Conservation (phyloP, 495 filamentous ascomycete genomes). For the Lepraria neglecta region DNA sequence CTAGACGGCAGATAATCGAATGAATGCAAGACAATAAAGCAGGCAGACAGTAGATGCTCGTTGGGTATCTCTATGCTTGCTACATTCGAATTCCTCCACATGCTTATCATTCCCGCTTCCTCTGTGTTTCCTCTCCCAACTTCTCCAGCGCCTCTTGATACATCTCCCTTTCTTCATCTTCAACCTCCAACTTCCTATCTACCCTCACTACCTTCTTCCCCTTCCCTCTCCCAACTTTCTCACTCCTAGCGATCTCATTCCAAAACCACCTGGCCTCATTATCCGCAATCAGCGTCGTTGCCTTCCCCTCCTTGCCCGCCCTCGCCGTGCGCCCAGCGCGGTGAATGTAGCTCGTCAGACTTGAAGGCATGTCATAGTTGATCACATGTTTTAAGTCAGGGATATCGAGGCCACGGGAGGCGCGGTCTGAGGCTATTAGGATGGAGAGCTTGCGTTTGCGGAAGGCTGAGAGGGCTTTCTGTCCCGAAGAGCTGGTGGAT, state of each 20-base stretch:
- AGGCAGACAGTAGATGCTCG: background rate
- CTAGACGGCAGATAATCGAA: background rate
- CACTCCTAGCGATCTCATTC: conserved; percentile 58
- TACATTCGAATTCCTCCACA: background rate
- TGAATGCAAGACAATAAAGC: background rate
- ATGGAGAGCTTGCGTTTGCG: conserved; percentile 57
- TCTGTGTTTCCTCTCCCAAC: background rate
- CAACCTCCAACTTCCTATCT: background rate
- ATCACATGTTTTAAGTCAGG: conserved; percentile 72
- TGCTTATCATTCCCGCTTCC: background rate
- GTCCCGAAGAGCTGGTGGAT: conserved; percentile 56
- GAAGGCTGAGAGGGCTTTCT: conserved; percentile 59
- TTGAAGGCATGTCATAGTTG: conserved; percentile 88
- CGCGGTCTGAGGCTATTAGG: conserved; percentile 85
- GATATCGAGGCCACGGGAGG: conserved; percentile 87
- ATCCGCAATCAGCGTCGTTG: conserved; percentile 75
- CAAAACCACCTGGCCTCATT: conserved; percentile 82
- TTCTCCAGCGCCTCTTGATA: conserved; percentile 9
- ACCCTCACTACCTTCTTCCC: conserved; percentile 8
- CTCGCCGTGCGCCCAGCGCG: conserved; percentile 48
- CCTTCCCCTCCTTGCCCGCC: conserved; percentile 48
- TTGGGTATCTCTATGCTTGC: background rate
- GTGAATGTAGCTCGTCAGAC: conserved; percentile 78
- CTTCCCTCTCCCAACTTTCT: conserved; percentile 40
- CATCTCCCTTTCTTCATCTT: background rate